Evolutionary conservation across 306 rosid genomes (phyloP).

Genomic region (Hippophae gyantsensis): DNA sequence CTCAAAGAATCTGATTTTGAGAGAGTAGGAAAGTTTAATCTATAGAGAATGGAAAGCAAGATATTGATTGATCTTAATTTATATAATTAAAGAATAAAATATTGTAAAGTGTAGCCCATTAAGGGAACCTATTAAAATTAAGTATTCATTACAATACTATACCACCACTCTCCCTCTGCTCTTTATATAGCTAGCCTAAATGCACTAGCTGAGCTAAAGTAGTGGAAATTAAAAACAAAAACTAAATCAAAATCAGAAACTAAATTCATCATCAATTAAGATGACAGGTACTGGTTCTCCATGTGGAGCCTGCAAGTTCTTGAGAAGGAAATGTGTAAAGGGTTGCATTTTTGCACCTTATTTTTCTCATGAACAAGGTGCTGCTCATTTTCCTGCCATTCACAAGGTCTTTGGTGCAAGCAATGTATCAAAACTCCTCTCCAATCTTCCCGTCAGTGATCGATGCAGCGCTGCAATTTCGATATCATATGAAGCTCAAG

Average conservation of each 20-base stretch:
- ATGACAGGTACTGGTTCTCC: conserved; percentile 85
- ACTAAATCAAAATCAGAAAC: conserved; percentile 1
- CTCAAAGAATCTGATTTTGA: no score
- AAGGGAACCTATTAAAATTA: conserved; percentile 54
- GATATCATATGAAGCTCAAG: conserved; percentile 94
- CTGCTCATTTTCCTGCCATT: conserved; percentile 81
- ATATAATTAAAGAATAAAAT: no score
- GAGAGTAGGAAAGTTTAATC: no score
- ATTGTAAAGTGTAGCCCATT: conserved; percentile 26
- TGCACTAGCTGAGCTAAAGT: conserved; percentile 15
- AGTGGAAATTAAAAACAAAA: not conserved
- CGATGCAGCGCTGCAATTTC: conserved; percentile 73
- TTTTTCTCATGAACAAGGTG: conserved; percentile 86
- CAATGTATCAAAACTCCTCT: conserved; percentile 85
- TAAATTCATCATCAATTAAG: not conserved
- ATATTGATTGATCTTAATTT: no score
- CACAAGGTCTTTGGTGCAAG: conserved; percentile 96
- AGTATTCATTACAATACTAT: conserved; percentile 38
- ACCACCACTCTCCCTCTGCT: conserved; percentile 31
- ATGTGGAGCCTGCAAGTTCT: conserved; percentile 98
- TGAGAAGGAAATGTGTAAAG: conserved; percentile 81
- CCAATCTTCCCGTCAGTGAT: conserved; percentile 63
- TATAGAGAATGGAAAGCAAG: no score
- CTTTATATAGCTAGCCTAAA: conserved; percentile 42
- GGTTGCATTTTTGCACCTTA: conserved; percentile 97